Evolutionary conservation across 441 rosid species (phyloP), one percentile per base, ranked within the genome.

Genomic region (Pelargonium cotyledonis): DNA sequence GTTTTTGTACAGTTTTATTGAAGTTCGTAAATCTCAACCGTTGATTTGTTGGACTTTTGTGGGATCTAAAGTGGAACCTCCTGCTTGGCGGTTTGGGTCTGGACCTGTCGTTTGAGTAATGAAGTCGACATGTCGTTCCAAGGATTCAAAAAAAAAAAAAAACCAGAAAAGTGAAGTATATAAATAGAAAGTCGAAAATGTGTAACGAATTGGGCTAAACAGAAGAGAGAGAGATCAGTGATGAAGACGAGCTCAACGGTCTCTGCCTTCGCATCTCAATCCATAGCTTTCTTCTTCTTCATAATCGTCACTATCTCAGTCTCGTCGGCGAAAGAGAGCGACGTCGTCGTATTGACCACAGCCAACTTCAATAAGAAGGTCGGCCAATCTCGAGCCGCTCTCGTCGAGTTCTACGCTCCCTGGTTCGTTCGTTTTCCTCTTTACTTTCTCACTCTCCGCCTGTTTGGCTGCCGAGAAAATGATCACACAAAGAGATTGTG

Each of bases 341-440:
- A 91, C 38, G 97, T 92, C 68, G 85, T 88, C 65, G 92, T 90
- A n/a, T 77, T 95, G 62, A 87, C 92, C 3, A 90, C 90, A 69
- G 97, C 88, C 29, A 92, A 85, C 85, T 95, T 95, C 83, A 94
- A 95, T 68, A 86, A 89, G 79, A 91, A 95, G 74, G 86, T 92
- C 69, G 99, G 99, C 67, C 85, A 84, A 77, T 95, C 89, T 62
- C 80, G 77, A 68, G 97, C 83, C 71, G 94, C 95, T 75, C 98
- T 95, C 76, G 96, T 95, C 66, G 96, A 95, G 87, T 92, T 95
- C 84, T 95, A 95, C 81, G 97, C 99, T 72, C 97, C 99, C 57
- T 95, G 98, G 98, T 93, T 19, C 44, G 40, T 66, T 65, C 35
- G 4, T 29, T 18, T 26, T 6, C 46, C 65, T 61, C 64, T 53